Evolutionary conservation across 2,329 filamentous ascomycete species (phyloP).

Genomic region (Aureobasidium mangrovei): DNA sequence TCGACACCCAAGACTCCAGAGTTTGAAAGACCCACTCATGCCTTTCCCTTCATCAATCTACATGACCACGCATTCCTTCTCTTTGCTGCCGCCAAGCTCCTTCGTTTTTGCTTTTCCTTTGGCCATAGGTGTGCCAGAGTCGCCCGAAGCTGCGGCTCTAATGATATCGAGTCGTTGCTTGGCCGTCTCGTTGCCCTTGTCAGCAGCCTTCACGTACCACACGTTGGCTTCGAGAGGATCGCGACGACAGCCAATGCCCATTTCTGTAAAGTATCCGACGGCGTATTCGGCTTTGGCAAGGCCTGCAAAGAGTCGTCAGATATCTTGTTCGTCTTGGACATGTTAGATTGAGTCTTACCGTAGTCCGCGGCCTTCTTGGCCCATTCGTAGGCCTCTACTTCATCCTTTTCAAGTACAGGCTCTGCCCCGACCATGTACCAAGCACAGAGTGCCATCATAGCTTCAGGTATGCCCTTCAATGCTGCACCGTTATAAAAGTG

Average conservation of each 20-base stretch:
- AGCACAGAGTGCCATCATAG: conserved; percentile 97
- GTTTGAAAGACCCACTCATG: too few relatives aligned
- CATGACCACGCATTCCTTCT: conserved; percentile 19
- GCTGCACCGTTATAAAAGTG: conserved; percentile 96
- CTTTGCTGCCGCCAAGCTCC: conserved; percentile 22
- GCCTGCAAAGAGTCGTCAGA: conserved; percentile 36
- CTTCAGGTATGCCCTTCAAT: conserved; percentile 69
- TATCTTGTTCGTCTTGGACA: too few relatives aligned
- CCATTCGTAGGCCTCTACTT: conserved; percentile 95
- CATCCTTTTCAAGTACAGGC: conserved; percentile 86
- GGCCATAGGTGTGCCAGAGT: conserved; percentile 28
- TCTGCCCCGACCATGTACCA: conserved; percentile 98
- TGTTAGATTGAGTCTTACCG: conserved; percentile 49
- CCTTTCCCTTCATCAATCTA: conserved; percentile 10
- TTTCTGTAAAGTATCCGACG: conserved; percentile 94
- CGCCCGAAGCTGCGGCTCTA: conserved; percentile 58
- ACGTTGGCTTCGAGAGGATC: conserved; percentile 96
- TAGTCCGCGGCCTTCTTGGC: conserved; percentile 75
- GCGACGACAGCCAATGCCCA: conserved; percentile 90
- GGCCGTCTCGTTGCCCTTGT: conserved; percentile 81
- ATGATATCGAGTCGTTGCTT: conserved; percentile 82
- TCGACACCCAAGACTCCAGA: too few relatives aligned
- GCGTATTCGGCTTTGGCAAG: conserved; percentile 75
- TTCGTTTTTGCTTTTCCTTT: conserved; percentile 25
- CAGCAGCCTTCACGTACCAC: conserved; percentile 95